A percentile compares a stretch with the other conserved stretches of the same genome.
Evolutionary conservation across 345 rosid genomes (phyloP).

Genomic region (Draba incana): DNA sequence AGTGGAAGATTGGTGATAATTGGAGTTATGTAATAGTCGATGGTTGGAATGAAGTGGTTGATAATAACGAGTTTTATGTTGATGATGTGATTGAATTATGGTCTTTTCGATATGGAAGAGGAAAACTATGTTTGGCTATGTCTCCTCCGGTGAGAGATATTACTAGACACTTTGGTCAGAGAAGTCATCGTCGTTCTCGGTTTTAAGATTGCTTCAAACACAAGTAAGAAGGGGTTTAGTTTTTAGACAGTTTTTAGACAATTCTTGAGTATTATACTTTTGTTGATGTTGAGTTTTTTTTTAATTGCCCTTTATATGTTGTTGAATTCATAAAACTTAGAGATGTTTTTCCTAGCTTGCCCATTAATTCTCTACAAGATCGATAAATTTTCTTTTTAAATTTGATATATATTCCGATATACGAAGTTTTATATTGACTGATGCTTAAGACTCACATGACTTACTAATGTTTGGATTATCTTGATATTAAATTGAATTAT

Average conservation of each 20-base stretch:
- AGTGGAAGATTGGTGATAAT: background rate
- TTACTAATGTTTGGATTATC: no score
- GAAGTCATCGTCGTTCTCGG: background rate
- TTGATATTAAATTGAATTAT: no score
- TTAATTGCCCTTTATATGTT: background rate
- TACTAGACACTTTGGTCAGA: background rate
- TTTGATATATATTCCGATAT: no score
- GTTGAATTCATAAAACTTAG: background rate
- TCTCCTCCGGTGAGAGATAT: background rate
- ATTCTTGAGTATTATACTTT: background rate
- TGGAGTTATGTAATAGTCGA: background rate
- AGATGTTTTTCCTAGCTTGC: no score
- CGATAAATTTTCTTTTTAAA: no score
- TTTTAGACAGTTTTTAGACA: background rate
- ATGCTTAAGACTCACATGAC: no score
- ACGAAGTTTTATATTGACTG: no score
- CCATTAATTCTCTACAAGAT: no score
- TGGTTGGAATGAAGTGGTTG: conserved; percentile 27
- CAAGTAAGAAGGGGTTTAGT: background rate
- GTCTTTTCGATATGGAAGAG: conserved; percentile 26
- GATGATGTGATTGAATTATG: background rate
- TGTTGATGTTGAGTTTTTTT: background rate
- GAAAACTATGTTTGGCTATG: conserved; percentile 15
- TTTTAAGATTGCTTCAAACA: background rate
- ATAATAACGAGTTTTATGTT: background rate